Evolutionary conservation across 345 rosid genomes (phyloP).

Genomic region (Gossypium herbaceum): DNA sequence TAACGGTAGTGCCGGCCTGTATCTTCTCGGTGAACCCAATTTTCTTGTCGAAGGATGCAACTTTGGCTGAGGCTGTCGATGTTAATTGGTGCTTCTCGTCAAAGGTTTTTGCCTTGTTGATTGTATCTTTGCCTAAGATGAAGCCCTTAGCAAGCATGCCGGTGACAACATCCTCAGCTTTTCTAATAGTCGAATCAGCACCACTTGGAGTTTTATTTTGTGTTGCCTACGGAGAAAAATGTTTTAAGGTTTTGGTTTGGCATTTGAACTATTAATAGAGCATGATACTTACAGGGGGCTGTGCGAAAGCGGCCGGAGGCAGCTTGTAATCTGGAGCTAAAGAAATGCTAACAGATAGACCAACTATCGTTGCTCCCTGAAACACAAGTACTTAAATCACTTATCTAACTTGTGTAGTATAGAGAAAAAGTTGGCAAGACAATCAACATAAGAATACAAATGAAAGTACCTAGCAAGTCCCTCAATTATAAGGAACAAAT

Average conservation of each 20-base stretch:
- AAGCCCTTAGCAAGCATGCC: slow-evolving; percentile 93
- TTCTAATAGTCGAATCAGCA: slow-evolving; percentile 61
- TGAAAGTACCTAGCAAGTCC: too few species aligned
- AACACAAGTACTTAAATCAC: background rate
- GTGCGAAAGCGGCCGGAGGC: slow-evolving; percentile 66
- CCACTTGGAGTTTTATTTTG: slow-evolving; percentile 48
- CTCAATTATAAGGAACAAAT: too few species aligned
- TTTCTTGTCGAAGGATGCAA: slow-evolving; percentile 72
- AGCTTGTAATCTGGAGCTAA: slow-evolving; percentile 72
- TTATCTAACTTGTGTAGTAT: background rate
- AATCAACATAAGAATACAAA: background rate
- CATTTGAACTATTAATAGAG: slow-evolving; percentile 1
- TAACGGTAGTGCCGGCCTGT: slow-evolving; percentile 59
- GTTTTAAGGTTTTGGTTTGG: background rate
- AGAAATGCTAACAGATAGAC: slow-evolving; percentile 60
- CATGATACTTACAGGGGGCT: slow-evolving; percentile 46
- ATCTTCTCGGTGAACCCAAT: slow-evolving; percentile 81
- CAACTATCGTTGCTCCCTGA: slow-evolving; percentile 97
- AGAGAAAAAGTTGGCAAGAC: background rate
- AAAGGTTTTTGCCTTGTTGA: slow-evolving; percentile 73
- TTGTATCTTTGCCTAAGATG: slow-evolving; percentile 84
- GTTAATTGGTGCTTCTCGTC: slow-evolving; percentile 93
- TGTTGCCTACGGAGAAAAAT: slow-evolving; percentile 37
- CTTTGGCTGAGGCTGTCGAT: slow-evolving; percentile 85
- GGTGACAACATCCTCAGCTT: slow-evolving; percentile 87